Evolutionary conservation across 768 basidiomycete genomes (phyloP), one percentile per base, ranked within the genome.

Genomic region (Termitomyces sp.): DNA sequence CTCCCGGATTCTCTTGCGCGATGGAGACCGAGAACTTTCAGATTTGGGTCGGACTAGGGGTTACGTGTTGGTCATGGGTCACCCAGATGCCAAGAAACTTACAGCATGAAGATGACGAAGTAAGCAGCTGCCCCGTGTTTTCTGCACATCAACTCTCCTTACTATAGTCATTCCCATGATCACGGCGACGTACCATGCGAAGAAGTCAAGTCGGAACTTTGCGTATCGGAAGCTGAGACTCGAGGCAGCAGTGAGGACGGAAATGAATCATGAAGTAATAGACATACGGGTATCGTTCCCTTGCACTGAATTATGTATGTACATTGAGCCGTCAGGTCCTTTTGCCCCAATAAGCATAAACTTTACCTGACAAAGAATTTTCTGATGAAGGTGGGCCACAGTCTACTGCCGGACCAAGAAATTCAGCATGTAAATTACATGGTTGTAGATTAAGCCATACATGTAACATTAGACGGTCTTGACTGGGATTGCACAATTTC

Each of bases 401-500:
- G 22, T 38, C 28, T 14, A 33, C 52, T 58, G 20, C 30, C 40
- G 26, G 28, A 48, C 28, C n/a, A 6, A 38, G 26, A 42, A 14
- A n/a, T 53, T 53, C 10, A 50, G 40, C 44, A 20, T 22, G 35
- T n/a, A 22, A 38, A 55, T 22, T 18, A 20, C 12, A 35, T 18
- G 18, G 35, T 40, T 26, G 24, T 38, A 24, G 22, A 16, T 44
- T 46, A 35, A 42, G 52, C 46, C 59, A 42, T 33, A 64, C 63
- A 55, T 45, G 44, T 22, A 20, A 35, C 32, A 35, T 18, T 35
- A 32, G 58, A 54, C 4, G 56, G 52, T 8, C 43, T 53, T 42
- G 36, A 22, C 51, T 54, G 58, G 10, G 45, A 44, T 28, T 63
- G 58, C 14, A 65, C 44, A 33, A 66, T 64, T 47, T 66, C 68